These are phyloP conservation scores for Penicillium sp. DNA, from an alignment of 2,329 filamentous ascomycete species.

Conservation along the genomic window DNA sequence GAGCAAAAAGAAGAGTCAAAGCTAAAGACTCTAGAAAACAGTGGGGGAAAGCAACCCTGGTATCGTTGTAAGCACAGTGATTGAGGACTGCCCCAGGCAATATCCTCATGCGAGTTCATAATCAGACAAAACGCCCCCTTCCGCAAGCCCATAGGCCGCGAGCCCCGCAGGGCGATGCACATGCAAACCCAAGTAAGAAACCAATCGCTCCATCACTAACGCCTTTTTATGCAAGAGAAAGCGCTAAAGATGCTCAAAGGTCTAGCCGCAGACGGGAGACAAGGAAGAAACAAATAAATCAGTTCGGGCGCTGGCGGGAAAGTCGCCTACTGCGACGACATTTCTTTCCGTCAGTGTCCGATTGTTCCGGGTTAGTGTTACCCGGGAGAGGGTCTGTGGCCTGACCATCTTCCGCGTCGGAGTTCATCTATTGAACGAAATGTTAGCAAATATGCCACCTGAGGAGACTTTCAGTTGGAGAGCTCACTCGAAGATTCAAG, in stretches of 20 bases:
- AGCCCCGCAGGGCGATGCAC: constrained; percentile 12
- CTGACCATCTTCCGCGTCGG: constrained; percentile 13
- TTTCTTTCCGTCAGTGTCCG: constrained; percentile 3
- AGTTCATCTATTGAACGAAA: constrained; percentile 10
- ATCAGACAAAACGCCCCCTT: constrained; percentile 14
- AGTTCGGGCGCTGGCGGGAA: constrained; percentile 13
- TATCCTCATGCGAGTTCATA: constrained; percentile 14
- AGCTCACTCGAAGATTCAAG: constrained; percentile 28
- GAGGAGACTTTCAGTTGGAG: neutral
- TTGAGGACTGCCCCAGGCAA: constrained; percentile 17
- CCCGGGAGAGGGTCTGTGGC: constrained; percentile 4
- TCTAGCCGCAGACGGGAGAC: constrained; percentile 2
- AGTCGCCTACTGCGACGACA: constrained; percentile 18
- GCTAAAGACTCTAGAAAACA: neutral
- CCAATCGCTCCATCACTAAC: constrained; percentile 15
- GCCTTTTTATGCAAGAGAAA: constrained; percentile 19
- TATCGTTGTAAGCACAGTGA: constrained; percentile 11
- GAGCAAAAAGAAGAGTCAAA: neutral
- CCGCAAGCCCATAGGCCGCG: constrained; percentile 4
- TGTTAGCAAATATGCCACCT: neutral
- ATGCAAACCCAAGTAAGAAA: constrained; percentile 4
- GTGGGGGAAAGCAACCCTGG: neutral
- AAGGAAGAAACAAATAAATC: constrained; percentile 8
- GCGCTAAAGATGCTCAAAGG: constrained; percentile 15
- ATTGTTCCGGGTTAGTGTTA: constrained; percentile 6